Evolutionary conservation across 768 basidiomycete species (phyloP).

Genomic region (Coprinopsis marcescibilis): DNA sequence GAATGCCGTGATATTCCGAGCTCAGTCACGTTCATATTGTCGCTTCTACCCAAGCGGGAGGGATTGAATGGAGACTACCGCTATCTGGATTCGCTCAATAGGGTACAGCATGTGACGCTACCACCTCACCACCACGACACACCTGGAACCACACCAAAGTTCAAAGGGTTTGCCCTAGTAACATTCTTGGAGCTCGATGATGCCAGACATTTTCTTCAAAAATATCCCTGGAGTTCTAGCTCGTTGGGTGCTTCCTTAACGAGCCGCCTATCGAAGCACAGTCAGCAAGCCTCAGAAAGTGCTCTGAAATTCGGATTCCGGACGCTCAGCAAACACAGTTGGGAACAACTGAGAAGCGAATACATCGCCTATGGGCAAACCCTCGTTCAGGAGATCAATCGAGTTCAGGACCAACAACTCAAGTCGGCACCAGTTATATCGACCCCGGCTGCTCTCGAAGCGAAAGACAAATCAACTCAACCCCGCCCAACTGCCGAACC

Average conservation of each 20-base stretch:
- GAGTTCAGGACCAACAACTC: conserved; percentile 16
- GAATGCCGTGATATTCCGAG: conserved; percentile 46
- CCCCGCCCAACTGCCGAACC: not conserved
- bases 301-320: conserved; percentile 59
- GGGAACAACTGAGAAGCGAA: conserved; percentile 62
- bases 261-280: not conserved
- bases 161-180: conserved; percentile 74
- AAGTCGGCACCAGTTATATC: not conserved
- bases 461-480: not conserved
- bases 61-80: not conserved
- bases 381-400: conserved; percentile 46
- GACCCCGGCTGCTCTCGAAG: not conserved
- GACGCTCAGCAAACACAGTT: conserved; percentile 46
- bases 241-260: conserved; percentile 4
- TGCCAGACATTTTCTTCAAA: conserved; percentile 33
- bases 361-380: conserved; percentile 58
- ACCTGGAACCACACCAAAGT: conserved; percentile 46
- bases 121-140: conserved; percentile 63
- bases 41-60: conserved; percentile 28
- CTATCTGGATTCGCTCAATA: conserved; percentile 9
- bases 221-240: conserved; percentile 55
- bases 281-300: conserved; percentile 22
- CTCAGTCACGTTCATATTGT: conserved; percentile 39
- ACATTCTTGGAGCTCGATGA: conserved; percentile 40
- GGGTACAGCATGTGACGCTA: conserved; percentile 49